These are phyloP conservation scores for Fusarium acutatum DNA, from an alignment of 2,329 filamentous ascomycete genomes.

Conservation along the genomic window DNA sequence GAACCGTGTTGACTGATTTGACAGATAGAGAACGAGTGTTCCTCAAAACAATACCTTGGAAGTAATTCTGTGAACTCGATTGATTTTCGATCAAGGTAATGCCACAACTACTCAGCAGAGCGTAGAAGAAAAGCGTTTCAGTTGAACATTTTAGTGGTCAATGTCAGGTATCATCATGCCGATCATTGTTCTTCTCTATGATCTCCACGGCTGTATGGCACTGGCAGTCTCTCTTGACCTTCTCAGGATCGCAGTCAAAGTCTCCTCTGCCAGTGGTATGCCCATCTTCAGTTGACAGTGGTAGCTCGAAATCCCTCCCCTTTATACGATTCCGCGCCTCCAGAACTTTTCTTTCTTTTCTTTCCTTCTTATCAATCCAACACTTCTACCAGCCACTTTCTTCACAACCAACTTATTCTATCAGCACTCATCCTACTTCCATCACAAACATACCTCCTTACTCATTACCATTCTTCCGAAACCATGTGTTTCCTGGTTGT, in stretches of 20 bases:
- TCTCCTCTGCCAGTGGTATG: background rate
- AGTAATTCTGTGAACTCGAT: background rate
- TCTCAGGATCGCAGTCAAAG: background rate
- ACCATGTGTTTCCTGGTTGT: background rate
- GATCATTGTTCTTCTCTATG: background rate
- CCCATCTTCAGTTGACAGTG: background rate
- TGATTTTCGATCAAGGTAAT: fast-evolving
- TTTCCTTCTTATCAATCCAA: background rate
- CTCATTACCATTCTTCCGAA: too few species aligned
- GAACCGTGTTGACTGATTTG: background rate
- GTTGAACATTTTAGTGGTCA: fast-evolving
- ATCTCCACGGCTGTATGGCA: too few species aligned
- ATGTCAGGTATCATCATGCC: fast-evolving
- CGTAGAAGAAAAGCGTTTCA: fast-evolving
- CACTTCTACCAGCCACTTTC: background rate
- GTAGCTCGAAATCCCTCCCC: fast-evolving
- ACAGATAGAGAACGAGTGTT: fast-evolving
- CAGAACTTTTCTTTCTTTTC: background rate
- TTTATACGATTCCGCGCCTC: background rate
- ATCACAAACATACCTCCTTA: too few species aligned
- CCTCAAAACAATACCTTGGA: background rate
- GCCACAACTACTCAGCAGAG: fast-evolving
- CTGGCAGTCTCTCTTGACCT: fast-evolving
- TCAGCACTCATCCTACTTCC: background rate
- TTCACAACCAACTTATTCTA: background rate